Evolutionary conservation across 345 rosid genomes (phyloP).

Genomic region (Syzygium grande): DNA sequence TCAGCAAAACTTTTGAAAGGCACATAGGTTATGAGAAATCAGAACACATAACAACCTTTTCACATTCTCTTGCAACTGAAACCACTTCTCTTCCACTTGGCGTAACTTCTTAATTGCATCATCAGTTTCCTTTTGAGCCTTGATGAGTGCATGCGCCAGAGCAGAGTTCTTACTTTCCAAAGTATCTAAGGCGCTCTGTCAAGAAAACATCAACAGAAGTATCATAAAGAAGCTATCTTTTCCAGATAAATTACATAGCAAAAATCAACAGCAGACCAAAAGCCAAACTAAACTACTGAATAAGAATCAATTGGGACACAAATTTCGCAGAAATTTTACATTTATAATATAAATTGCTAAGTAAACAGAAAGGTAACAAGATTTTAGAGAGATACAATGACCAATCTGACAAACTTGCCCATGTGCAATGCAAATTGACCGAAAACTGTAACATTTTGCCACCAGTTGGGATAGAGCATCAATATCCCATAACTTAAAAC

Average conservation of each 20-base stretch:
- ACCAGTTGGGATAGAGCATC: not conserved
- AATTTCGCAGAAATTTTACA: not conserved
- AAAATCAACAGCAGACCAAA: not conserved
- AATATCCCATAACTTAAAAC: not conserved
- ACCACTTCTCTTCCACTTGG: constrained; percentile 61
- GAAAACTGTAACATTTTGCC: not conserved
- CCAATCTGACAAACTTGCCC: not conserved
- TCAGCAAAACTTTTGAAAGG: not conserved
- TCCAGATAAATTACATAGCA: not conserved
- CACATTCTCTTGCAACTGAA: constrained; percentile 59
- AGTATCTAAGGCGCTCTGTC: constrained; percentile 53
- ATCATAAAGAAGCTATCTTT: not conserved
- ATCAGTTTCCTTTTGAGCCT: constrained; percentile 43
- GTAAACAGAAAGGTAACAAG: not conserved
- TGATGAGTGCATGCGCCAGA: constrained; percentile 60
- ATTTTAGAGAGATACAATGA: not conserved
- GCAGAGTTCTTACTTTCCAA: constrained; percentile 61
- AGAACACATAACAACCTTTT: constrained; percentile 36
- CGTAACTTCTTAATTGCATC: constrained; percentile 46
- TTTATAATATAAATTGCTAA: not conserved
- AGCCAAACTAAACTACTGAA: not conserved
- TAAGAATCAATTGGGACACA: not conserved
- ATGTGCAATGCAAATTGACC: not conserved
- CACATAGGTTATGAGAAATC: not conserved
- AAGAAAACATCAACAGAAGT: not conserved